Conservation (phyloP, 2,329 filamentous ascomycete species). For the Nigrospora osmanthi region DNA sequence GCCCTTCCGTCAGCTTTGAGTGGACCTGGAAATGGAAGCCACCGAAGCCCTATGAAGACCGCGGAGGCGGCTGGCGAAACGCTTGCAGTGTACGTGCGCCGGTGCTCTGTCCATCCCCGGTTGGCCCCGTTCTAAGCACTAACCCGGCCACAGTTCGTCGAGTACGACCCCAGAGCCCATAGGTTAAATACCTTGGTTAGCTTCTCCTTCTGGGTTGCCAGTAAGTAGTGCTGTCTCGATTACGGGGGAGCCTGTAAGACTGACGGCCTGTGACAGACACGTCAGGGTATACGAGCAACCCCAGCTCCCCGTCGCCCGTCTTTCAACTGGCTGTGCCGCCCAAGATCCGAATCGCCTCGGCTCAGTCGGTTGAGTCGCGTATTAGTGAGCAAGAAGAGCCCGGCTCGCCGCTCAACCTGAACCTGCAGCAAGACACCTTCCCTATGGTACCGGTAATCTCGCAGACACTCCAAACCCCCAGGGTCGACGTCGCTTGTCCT, state of each 20-base stretch:
- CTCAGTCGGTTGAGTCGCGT: constrained; percentile 78
- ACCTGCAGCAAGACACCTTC: constrained; percentile 27
- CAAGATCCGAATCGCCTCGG: constrained; percentile 75
- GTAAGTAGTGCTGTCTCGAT: constrained; percentile 34
- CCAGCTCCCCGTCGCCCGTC: constrained; percentile 62
- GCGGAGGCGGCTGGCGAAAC: constrained; percentile 88
- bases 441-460: constrained; percentile 9
- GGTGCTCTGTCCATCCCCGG: too few species aligned
- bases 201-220: constrained; percentile 94
- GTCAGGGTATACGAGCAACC: constrained; percentile 39
- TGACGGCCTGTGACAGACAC: constrained; percentile 26
- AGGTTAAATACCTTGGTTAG: constrained; percentile 79
- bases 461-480: constrained; percentile 45
- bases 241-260: neutral
- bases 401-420: constrained; percentile 38
- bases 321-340: constrained; percentile 67
- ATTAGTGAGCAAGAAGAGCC: constrained; percentile 65
- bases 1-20: constrained; percentile 75
- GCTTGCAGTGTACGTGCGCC: constrained; percentile 64
- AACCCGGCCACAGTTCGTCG: constrained; percentile 62
- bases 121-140: constrained; percentile 20
- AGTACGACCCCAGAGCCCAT: constrained; percentile 92
- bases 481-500: constrained; percentile 81
- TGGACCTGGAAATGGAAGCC: constrained; percentile 98
- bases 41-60: constrained; percentile 73